phyloP scores from a whole-genome alignment of 2,329 filamentous ascomycete genomes.

The Nigrospora osmanthi region DNA sequence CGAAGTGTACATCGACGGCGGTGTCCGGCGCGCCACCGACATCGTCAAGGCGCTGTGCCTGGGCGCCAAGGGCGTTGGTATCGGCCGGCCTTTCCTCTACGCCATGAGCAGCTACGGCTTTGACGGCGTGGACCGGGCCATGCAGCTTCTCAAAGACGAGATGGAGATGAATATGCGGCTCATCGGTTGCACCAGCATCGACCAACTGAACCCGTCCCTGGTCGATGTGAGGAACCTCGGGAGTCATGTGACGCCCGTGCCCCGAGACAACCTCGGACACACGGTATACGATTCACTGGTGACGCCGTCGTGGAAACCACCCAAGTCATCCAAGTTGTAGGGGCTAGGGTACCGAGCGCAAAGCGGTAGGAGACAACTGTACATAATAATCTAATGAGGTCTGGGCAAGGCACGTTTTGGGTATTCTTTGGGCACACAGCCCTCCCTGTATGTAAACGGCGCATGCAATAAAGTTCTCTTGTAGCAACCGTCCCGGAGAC shows the following conservation, averaged over 20 bases:
- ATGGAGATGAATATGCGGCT: slow-evolving; percentile 99
- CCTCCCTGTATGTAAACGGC: no score
- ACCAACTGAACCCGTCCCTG: slow-evolving; percentile 72
- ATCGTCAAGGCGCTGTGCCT: slow-evolving; percentile 93
- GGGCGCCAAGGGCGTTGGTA: slow-evolving; percentile 85
- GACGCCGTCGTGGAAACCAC: slow-evolving; percentile 39
- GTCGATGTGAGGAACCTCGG: slow-evolving; percentile 68
- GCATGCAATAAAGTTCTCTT: no score
- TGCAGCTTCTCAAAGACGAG: slow-evolving; percentile 90
- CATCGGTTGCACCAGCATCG: slow-evolving; percentile 69
- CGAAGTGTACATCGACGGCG: slow-evolving; percentile 88
- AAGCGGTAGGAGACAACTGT: no score
- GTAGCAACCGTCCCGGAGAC: no score
- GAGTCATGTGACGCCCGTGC: slow-evolving; percentile 40
- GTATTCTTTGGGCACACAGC: no score
- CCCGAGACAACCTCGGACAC: slow-evolving; percentile 37
- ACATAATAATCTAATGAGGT: no score
- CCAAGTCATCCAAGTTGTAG: slow-evolving; percentile 42
- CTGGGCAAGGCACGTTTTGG: no score
- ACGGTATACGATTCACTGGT: slow-evolving; percentile 47
- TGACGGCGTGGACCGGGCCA: slow-evolving; percentile 81
- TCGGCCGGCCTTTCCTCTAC: slow-evolving; percentile 89
- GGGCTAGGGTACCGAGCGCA: no score
- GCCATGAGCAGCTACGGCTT: slow-evolving; percentile 92
- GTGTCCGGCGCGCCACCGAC: slow-evolving; percentile 82